These are phyloP conservation scores for Vigna trinervia DNA, from an alignment of 306 rosid genomes.

Conservation along the genomic window DNA sequence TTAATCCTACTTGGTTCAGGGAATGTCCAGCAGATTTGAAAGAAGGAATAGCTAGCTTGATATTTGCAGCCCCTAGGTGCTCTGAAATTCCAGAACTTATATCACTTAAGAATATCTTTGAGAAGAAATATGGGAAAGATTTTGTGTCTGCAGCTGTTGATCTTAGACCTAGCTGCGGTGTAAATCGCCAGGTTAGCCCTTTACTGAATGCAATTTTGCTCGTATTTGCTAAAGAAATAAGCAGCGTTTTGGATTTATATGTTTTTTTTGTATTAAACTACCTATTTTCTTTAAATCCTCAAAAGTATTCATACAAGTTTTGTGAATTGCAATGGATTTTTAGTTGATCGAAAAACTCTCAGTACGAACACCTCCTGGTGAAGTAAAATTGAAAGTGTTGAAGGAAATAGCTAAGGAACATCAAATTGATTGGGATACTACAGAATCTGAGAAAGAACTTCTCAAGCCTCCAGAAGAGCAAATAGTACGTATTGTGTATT, in stretches of 20 bases:
- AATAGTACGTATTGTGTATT: conserved; percentile 57
- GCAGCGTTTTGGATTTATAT: conserved; percentile 7
- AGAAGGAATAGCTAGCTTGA: conserved; percentile 91
- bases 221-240: background rate
- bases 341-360: conserved; percentile 98
- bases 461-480: conserved; percentile 88
- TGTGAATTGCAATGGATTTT: conserved; percentile 32
- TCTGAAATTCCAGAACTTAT: conserved; percentile 92
- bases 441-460: conserved; percentile 85
- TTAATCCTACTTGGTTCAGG: conserved; percentile 53
- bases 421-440: conserved; percentile 86
- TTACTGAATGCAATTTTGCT: background rate
- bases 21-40: conserved; percentile 96
- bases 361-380: conserved; percentile 79
- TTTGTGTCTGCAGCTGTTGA: conserved; percentile 95
- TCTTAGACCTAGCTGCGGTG: conserved; percentile 88
- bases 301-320: conserved; percentile 14
- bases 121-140: conserved; percentile 93
- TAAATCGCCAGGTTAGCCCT: conserved; percentile 76
- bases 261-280: conserved; percentile 2
- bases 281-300: conserved; percentile 4
- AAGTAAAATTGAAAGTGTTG: conserved; percentile 78
- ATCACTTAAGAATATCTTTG: conserved; percentile 72
- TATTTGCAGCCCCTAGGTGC: conserved; percentile 95
- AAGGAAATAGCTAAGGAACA: conserved; percentile 94